phyloP scores from a whole-genome alignment of 2,329 filamentous ascomycete genomes.

The Ascomycota sp. region DNA sequence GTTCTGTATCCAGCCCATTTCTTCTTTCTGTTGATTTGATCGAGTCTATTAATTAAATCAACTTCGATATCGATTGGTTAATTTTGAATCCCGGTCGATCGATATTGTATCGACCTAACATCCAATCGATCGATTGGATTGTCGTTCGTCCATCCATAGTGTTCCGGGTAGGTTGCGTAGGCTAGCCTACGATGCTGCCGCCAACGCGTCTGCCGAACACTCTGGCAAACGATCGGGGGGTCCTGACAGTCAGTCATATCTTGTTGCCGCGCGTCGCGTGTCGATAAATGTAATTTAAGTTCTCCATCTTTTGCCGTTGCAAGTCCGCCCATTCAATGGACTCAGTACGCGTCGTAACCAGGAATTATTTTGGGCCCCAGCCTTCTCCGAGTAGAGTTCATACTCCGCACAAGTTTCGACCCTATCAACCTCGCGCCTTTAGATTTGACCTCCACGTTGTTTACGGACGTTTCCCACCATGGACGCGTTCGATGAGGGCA shows the following conservation, averaged over 20 bases:
- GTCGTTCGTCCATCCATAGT: too few relatives aligned
- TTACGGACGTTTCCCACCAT: not conserved
- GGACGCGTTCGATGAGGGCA: not conserved
- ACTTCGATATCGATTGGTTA: too few relatives aligned
- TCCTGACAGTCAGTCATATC: not conserved
- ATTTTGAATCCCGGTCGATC: too few relatives aligned
- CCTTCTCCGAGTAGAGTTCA: not conserved
- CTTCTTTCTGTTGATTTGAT: too few relatives aligned
- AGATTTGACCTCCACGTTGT: not conserved
- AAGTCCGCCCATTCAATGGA: not conserved
- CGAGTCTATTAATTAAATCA: too few relatives aligned
- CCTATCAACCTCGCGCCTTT: not conserved
- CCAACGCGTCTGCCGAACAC: too few relatives aligned
- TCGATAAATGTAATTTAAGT: not conserved
- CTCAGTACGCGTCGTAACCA: not conserved
- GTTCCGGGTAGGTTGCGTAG: too few relatives aligned
- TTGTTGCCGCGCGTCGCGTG: not conserved
- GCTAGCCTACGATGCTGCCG: too few relatives aligned
- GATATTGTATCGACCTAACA: too few relatives aligned
- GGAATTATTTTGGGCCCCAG: not conserved
- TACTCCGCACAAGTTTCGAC: not conserved
- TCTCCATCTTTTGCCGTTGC: not conserved
- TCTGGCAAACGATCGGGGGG: not conserved
- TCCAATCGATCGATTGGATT: too few relatives aligned
- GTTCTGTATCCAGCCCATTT: too few relatives aligned